These are phyloP conservation scores for Pezicula neosporulosa DNA, from an alignment of 2,329 filamentous ascomycete genomes.

Conservation along the genomic window DNA sequence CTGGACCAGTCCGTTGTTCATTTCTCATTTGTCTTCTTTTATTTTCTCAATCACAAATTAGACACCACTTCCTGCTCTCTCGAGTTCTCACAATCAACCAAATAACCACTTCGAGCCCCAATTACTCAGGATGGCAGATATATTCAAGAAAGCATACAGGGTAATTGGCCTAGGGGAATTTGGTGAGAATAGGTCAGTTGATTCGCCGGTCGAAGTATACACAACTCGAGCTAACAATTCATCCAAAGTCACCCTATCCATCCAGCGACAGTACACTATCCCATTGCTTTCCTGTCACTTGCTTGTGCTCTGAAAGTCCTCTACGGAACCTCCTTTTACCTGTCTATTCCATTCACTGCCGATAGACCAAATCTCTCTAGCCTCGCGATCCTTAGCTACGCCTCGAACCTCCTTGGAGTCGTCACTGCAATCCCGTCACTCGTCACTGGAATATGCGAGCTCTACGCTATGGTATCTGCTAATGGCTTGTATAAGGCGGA, in stretches of 20 bases:
- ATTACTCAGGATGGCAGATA: background rate
- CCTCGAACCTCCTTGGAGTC: slow-evolving; percentile 4
- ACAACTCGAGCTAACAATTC: background rate
- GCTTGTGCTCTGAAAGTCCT: slow-evolving; percentile 3
- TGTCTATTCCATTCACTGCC: background rate
- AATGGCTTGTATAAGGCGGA: slow-evolving; percentile 4
- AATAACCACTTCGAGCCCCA: background rate
- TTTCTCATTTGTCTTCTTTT: too few relatives aligned
- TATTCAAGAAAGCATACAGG: background rate
- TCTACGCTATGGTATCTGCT: slow-evolving; percentile 6
- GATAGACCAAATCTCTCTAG: background rate
- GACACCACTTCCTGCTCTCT: too few relatives aligned
- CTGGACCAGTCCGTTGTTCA: too few relatives aligned
- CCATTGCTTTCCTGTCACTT: slow-evolving; percentile 9
- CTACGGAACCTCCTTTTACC: background rate
- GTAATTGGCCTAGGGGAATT: background rate
- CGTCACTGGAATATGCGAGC: slow-evolving; percentile 8
- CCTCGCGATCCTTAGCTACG: slow-evolving; percentile 10
- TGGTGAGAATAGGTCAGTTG: background rate
- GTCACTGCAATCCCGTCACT: slow-evolving; percentile 12
- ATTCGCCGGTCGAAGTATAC: background rate
- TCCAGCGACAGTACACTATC: slow-evolving; percentile 12
- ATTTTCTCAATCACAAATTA: too few relatives aligned
- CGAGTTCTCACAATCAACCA: too few relatives aligned
- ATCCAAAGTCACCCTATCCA: slow-evolving; percentile 8